These are phyloP conservation scores for Melampsora americana DNA, from an alignment of 1,284 basidiomycete species.

Conservation along the genomic window DNA sequence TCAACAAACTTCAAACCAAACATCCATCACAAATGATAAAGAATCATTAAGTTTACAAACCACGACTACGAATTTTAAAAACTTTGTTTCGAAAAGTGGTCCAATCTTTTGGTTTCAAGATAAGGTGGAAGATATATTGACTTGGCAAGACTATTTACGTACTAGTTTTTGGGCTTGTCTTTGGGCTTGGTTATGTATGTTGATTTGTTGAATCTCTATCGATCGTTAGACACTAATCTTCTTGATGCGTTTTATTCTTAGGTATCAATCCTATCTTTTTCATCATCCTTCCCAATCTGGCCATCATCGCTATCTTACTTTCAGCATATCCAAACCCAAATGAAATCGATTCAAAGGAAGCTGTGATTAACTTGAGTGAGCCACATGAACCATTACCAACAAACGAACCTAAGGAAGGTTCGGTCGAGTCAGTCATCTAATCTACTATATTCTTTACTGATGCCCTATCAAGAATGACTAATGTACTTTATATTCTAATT, in stretches of 20 bases:
- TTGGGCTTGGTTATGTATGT: constrained; percentile 39
- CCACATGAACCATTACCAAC: constrained; percentile 4
- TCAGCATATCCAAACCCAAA: constrained; percentile 17
- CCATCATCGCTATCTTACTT: constrained; percentile 28
- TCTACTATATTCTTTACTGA: constrained; percentile 49
- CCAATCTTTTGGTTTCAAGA: constrained; percentile 34
- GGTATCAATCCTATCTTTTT: constrained; percentile 33
- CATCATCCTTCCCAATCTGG: constrained; percentile 20
- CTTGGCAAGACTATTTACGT: constrained; percentile 13
- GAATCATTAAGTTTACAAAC: constrained; percentile 34
- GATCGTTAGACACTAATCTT: neutral
- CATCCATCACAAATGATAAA: constrained; percentile 18
- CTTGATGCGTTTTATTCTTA: neutral
- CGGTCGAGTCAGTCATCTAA: constrained; percentile 46
- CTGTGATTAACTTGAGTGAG: constrained; percentile 2
- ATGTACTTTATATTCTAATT: neutral
- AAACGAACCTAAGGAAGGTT: constrained; percentile 35
- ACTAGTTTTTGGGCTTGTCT: constrained; percentile 24
- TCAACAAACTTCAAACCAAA: neutral
- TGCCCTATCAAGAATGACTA: constrained; percentile 44
- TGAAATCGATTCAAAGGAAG: constrained; percentile 10
- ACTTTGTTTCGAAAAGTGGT: constrained; percentile 35
- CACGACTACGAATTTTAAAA: constrained; percentile 38
- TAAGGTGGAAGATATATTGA: constrained; percentile 15
- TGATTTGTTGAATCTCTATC: neutral